Conservation (phyloP, 148 eudicot species). For the Rhododendron ferrugineum region DNA sequence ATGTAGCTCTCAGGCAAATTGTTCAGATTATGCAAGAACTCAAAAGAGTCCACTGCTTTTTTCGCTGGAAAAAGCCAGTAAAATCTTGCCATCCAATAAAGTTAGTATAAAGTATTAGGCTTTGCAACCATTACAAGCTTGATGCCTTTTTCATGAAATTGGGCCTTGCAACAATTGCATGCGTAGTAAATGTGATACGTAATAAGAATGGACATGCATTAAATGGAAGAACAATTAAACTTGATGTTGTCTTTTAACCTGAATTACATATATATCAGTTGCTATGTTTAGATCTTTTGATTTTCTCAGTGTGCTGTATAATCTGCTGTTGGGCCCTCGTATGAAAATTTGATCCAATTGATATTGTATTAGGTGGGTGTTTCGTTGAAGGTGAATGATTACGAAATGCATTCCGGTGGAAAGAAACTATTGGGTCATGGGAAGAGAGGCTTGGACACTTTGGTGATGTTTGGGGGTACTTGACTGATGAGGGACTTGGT, state of each 20-base stretch:
- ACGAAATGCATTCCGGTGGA: conserved; percentile 80
- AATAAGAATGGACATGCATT: neutral
- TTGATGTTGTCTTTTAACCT: neutral
- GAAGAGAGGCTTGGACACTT: conserved; percentile 58
- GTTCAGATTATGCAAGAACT: neutral
- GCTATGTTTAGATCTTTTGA: neutral
- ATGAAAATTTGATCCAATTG: neutral
- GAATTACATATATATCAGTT: neutral
- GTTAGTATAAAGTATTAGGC: neutral
- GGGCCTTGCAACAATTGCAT: neutral
- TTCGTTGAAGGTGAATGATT: conserved; percentile 79
- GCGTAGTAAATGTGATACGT: neutral
- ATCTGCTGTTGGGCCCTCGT: neutral
- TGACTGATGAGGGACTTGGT: conserved; percentile 57
- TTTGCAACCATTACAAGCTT: neutral
- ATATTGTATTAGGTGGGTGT: conserved; percentile 61
- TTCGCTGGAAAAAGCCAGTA: neutral
- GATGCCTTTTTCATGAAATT: neutral
- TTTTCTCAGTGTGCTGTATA: neutral
- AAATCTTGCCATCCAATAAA: neutral
- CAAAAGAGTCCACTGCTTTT: neutral
- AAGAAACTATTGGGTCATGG: conserved; percentile 82
- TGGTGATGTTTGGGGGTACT: conserved; percentile 41
- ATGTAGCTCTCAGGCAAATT: neutral
- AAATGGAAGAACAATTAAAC: neutral